These are phyloP conservation scores for Arthroderma sp. DNA, from an alignment of 2,329 filamentous ascomycete species.

Conservation along the genomic window DNA sequence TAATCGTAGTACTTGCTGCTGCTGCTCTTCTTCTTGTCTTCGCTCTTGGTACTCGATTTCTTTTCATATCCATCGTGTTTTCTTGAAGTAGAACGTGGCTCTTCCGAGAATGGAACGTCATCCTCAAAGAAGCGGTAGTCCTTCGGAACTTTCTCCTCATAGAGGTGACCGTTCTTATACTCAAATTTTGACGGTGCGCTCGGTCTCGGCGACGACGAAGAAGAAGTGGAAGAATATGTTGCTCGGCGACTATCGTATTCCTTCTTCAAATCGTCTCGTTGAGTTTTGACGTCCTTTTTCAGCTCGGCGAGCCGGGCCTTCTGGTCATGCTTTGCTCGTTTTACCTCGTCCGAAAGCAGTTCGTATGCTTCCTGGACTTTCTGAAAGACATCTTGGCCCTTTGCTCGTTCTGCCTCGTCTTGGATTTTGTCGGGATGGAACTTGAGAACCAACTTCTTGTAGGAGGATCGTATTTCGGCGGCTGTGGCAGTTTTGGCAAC, in stretches of 20 bases:
- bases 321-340: conserved; percentile 65
- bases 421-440: conserved; percentile 88
- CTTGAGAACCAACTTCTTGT: conserved; percentile 76
- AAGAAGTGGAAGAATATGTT: conserved; percentile 6
- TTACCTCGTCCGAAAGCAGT: conserved; percentile 63
- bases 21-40: conserved; percentile 27
- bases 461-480: conserved; percentile 60
- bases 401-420: conserved; percentile 59
- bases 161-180: conserved; percentile 23
- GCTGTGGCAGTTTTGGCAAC: conserved; percentile 58
- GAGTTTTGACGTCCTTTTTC: conserved; percentile 33
- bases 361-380: conserved; percentile 89
- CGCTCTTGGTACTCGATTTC: conserved; percentile 20
- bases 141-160: conserved; percentile 32
- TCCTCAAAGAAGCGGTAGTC: conserved; percentile 25
- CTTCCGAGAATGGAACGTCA: conserved; percentile 24
- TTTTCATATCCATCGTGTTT: conserved; percentile 28
- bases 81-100: conserved; percentile 24
- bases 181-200: conserved; percentile 12
- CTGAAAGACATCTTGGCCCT: conserved; percentile 80
- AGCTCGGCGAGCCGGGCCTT: conserved; percentile 54
- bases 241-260: conserved; percentile 16
- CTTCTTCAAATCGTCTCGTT: conserved; percentile 31
- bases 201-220: conserved; percentile 13
- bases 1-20: conserved; percentile 10